phyloP scores from a whole-genome alignment of 441 rosid genomes.

The Croton setiger region DNA sequence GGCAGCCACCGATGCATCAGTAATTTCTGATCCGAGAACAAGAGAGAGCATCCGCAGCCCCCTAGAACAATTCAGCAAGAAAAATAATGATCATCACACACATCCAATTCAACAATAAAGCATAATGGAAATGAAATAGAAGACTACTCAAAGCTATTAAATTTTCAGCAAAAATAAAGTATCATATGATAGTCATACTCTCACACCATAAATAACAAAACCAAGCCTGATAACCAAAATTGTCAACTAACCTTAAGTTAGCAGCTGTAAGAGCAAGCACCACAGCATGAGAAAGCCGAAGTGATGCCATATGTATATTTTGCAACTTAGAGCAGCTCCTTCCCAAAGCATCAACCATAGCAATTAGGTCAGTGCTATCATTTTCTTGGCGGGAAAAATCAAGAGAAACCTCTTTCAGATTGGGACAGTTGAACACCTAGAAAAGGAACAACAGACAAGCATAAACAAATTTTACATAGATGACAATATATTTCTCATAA shows the following conservation, averaged over 20 bases:
- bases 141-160: neutral
- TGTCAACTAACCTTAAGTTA: conserved; percentile 66
- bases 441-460: neutral
- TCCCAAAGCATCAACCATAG: conserved; percentile 71
- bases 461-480: conserved; percentile 8
- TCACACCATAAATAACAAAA: neutral
- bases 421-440: conserved; percentile 81
- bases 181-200: neutral
- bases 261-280: conserved; percentile 85
- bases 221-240: neutral
- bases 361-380: conserved; percentile 66
- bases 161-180: neutral
- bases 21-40: conserved; percentile 84
- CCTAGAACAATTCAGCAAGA: conserved; percentile 39
- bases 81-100: conserved; percentile 20
- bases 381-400: conserved; percentile 75
- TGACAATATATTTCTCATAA: neutral
- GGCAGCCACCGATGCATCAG: conserved; percentile 94
- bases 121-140: neutral
- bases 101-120: neutral
- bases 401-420: conserved; percentile 71
- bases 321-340: conserved; percentile 66
- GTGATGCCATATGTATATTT: conserved; percentile 80
- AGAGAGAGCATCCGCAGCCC: conserved; percentile 86
- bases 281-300: conserved; percentile 66